Conservation (phyloP, 768 basidiomycete genomes). For the Solioccasus polychromus region DNA sequence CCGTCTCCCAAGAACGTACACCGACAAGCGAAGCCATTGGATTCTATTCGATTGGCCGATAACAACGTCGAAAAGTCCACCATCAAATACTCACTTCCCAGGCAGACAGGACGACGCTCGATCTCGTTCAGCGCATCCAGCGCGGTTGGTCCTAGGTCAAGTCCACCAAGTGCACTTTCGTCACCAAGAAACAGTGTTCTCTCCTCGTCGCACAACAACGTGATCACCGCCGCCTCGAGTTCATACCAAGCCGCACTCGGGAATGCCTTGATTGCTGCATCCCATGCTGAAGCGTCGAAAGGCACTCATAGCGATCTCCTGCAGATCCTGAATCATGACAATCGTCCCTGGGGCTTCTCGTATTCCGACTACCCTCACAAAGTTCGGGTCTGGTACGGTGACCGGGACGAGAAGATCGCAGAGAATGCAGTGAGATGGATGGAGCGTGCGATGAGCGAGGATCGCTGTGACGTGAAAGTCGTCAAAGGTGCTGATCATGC, state of each 20-base stretch:
- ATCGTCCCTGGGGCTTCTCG: constrained; percentile 87
- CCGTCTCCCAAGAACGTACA: constrained; percentile 18
- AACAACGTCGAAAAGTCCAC: constrained; percentile 35
- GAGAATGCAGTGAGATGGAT: constrained; percentile 91
- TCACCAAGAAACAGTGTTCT: constrained; percentile 50
- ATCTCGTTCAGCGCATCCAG: constrained; percentile 54
- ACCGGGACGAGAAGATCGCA: constrained; percentile 89
- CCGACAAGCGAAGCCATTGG: constrained; percentile 13
- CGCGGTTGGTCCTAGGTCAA: constrained; percentile 31
- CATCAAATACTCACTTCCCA: constrained; percentile 35
- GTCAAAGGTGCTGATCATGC: constrained; percentile 89
- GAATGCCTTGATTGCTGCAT: constrained; percentile 88
- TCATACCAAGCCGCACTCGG: constrained; percentile 68
- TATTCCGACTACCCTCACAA: constrained; percentile 75
- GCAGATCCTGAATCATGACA: constrained; percentile 88
- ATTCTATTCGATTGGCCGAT: constrained; percentile 23
- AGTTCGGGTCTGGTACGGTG: constrained; percentile 90
- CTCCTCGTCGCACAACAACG: constrained; percentile 24
- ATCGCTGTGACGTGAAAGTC: constrained; percentile 74
- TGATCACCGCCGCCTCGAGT: constrained; percentile 24
- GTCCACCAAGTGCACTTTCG: constrained; percentile 49
- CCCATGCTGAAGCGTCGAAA: constrained; percentile 90
- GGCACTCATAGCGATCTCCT: constrained; percentile 90
- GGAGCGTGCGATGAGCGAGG: constrained; percentile 78
- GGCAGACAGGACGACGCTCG: constrained; percentile 62